Evolutionary conservation across 148 eudicot species (phyloP), one percentile per base, ranked within the genome.

Genomic region (Heliosperma pusillum): DNA sequence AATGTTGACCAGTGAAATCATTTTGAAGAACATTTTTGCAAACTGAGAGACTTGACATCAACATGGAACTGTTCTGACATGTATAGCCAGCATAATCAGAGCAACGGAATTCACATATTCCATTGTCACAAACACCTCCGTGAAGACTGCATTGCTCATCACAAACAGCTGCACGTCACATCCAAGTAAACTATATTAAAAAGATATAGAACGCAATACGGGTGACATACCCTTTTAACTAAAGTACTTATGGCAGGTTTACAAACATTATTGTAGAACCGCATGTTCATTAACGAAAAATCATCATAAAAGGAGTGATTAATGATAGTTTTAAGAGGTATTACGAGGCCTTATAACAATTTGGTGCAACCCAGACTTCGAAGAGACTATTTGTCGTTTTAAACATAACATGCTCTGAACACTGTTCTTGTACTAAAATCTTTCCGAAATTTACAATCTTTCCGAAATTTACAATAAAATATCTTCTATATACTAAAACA

Each of bases 141-240:
- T 95, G 98, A 69, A 95, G 96, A 76, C 98, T 95, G 80, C 98
- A 95, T 87, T 92, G 98, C 81, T 95, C 97, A 67, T 95, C 96
- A 80, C 98, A 95, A 20, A 89, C 88, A 83, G 92, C 98, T 95
- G 93, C 77, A 84, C 40, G 78, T 75, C 62, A 72, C 50, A 11
- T 19, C 36, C 15, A 82, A 69, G 65, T 47, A 75, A 69, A 77
- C 7, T 22, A 30, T 12, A 56, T 44, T 55, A 60, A 30, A 44
- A 58, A 3, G 25, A 56, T 19, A 6, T 8, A 58, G 13, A 22
- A 20, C 36, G 40, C 24, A 58, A 58, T 52, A 7, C 7, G 11
- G 22, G 24, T 22, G 11, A 16, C 24, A 8, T 58, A 21, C 10
- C n/a, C 22, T 9, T 16, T 2, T 11, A 3, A 65, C 20, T 12